Conservation (phyloP, 1,284 basidiomycete genomes). For the Tilletia setariae region DNA sequence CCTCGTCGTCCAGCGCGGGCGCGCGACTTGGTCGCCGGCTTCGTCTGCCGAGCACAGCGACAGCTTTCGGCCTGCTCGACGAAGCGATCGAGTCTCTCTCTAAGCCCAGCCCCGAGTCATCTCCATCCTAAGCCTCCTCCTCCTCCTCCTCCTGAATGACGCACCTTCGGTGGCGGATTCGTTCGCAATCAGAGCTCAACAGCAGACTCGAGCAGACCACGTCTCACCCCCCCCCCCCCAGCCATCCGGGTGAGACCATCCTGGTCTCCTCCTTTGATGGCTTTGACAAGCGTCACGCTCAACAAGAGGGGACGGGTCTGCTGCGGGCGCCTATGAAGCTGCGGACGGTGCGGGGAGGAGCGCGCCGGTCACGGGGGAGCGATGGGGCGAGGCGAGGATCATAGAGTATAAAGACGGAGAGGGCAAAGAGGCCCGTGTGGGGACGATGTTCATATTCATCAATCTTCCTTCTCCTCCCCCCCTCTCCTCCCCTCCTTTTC, state of each 20-base stretch:
- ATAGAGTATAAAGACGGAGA: conserved; percentile 45
- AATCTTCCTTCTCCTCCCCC: background rate
- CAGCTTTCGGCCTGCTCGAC: too few relatives aligned
- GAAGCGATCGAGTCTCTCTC: too few relatives aligned
- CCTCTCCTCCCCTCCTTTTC: background rate
- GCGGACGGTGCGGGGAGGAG: background rate
- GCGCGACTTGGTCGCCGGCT: too few relatives aligned
- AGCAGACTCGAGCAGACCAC: background rate
- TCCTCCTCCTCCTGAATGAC: conserved; percentile 56
- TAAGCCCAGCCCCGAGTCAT: too few relatives aligned
- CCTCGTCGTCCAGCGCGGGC: too few relatives aligned
- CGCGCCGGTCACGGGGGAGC: too few relatives aligned
- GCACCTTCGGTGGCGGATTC: background rate
- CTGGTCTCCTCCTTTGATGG: conserved; percentile 64
- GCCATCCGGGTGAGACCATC: conserved; percentile 59
- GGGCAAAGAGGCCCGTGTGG: conserved; percentile 36
- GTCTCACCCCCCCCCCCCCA: conserved; percentile 64
- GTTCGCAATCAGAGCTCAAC: background rate
- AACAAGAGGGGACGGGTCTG: background rate
- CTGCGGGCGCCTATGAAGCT: conserved; percentile 3
- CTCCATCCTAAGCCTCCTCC: too few relatives aligned
- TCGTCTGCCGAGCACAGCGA: too few relatives aligned
- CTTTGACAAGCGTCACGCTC: conserved; percentile 33
- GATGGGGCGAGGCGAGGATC: conserved; percentile 44
- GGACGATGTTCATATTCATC: background rate